Percentiles rank a stretch among this genome's conserved stretches.
phyloP scores from a whole-genome alignment of 2,329 filamentous ascomycete genomes.

The Aspergillus caelatus region DNA sequence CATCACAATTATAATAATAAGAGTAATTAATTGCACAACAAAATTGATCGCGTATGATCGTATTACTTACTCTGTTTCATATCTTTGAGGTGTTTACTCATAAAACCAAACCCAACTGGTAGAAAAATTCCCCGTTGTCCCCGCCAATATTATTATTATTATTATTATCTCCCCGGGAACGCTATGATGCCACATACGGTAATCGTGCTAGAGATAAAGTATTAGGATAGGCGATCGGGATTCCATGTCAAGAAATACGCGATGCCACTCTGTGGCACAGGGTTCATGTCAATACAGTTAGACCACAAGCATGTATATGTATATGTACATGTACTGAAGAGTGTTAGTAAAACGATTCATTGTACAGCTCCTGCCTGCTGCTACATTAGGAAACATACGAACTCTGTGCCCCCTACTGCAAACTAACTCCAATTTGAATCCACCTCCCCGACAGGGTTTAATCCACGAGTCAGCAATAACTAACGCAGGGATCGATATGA shows the following conservation, averaged over 20 bases:
- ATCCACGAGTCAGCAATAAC: background rate
- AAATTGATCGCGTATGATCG: background rate
- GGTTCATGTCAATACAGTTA: background rate
- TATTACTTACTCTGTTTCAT: background rate
- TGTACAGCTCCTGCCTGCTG: background rate
- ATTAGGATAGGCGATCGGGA: background rate
- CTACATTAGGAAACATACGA: background rate
- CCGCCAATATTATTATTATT: too few species aligned
- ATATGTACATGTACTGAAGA: background rate
- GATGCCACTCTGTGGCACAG: background rate
- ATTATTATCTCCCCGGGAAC: background rate
- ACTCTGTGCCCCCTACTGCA: background rate
- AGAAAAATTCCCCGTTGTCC: background rate
- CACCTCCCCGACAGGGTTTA: background rate
- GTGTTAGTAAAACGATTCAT: background rate
- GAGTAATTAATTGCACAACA: background rate
- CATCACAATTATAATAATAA: background rate
- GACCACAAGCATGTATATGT: background rate
- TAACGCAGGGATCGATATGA: background rate
- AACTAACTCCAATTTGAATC: background rate
- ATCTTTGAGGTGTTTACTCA: background rate
- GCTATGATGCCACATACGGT: background rate
- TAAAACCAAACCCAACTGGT: background rate
- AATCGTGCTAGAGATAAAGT: background rate
- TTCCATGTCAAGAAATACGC: background rate